These are phyloP conservation scores for Lactarius akahatsu DNA, from an alignment of 768 basidiomycete species.

Conservation along the genomic window DNA sequence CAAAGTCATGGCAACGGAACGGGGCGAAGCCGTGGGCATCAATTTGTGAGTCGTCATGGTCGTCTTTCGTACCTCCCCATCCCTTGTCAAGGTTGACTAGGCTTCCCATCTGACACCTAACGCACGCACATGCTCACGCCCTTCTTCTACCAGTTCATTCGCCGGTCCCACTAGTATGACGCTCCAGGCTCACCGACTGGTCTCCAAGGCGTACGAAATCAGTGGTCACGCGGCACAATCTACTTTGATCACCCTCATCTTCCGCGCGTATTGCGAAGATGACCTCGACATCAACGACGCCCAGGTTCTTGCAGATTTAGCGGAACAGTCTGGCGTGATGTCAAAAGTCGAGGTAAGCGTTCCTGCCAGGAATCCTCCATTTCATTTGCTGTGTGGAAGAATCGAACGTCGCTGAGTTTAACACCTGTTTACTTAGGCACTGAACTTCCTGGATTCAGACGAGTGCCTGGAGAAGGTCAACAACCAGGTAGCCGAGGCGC, in stretches of 20 bases:
- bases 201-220: constrained; percentile 62
- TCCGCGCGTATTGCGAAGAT: constrained; percentile 66
- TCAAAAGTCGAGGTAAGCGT: constrained; percentile 54
- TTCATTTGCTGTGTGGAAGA: neutral
- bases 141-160: constrained; percentile 45
- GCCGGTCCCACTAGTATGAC: constrained; percentile 64
- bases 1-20: constrained; percentile 35
- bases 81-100: neutral
- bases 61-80: constrained; percentile 6
- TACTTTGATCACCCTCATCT: constrained; percentile 55
- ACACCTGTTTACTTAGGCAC: constrained; percentile 43
- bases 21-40: constrained; percentile 43
- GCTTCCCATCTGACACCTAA: neutral
- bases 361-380: neutral
- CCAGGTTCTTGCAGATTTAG: constrained; percentile 57
- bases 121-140: neutral
- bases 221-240: constrained; percentile 63
- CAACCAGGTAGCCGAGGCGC: constrained; percentile 58
- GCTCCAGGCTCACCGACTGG: constrained; percentile 67
- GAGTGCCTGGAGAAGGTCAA: constrained; percentile 66
- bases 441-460: constrained; percentile 62
- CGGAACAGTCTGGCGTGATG: constrained; percentile 57
- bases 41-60: constrained; percentile 41
- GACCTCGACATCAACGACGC: constrained; percentile 61
- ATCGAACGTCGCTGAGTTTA: constrained; percentile 10